Percentiles rank a stretch among this genome's conserved stretches.
Conservation (phyloP, 768 basidiomycete genomes). For the Suillus bovinus region DNA sequence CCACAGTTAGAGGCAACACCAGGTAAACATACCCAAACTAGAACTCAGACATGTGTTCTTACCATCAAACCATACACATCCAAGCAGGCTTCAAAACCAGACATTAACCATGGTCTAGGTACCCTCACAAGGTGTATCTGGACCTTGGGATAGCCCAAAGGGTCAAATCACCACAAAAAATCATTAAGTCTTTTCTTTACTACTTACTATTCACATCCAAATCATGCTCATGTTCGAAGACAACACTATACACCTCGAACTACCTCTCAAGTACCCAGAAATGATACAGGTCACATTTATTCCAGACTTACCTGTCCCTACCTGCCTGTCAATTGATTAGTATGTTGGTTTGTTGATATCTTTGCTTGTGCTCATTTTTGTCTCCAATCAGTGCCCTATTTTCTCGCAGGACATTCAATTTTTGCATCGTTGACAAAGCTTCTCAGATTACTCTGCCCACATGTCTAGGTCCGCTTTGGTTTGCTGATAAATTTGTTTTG, state of each 20-base stretch:
- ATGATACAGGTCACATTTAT: background rate
- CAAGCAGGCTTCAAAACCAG: background rate
- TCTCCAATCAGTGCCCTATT: conserved; percentile 70
- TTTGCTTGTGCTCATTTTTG: conserved; percentile 12
- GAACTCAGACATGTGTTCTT: background rate
- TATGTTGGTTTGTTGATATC: conserved; percentile 40
- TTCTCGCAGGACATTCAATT: conserved; percentile 83
- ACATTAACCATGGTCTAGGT: background rate
- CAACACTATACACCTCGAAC: background rate
- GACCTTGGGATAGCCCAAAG: background rate
- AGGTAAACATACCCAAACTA: background rate
- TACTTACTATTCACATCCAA: too few relatives aligned
- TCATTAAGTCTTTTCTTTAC: background rate
- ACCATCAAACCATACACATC: background rate
- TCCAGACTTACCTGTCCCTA: background rate
- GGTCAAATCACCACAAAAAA: background rate
- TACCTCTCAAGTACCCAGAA: background rate
- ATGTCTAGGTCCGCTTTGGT: conserved; percentile 89
- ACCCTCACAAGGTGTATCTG: background rate
- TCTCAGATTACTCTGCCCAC: conserved; percentile 97
- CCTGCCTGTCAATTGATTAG: conserved; percentile 95
- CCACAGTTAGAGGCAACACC: too few relatives aligned
- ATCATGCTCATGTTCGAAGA: background rate
- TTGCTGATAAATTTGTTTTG: conserved; percentile 87
- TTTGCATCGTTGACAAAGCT: conserved; percentile 97